Conservation (phyloP, 768 basidiomycete species). For the Lanmaoa rubissima region DNA sequence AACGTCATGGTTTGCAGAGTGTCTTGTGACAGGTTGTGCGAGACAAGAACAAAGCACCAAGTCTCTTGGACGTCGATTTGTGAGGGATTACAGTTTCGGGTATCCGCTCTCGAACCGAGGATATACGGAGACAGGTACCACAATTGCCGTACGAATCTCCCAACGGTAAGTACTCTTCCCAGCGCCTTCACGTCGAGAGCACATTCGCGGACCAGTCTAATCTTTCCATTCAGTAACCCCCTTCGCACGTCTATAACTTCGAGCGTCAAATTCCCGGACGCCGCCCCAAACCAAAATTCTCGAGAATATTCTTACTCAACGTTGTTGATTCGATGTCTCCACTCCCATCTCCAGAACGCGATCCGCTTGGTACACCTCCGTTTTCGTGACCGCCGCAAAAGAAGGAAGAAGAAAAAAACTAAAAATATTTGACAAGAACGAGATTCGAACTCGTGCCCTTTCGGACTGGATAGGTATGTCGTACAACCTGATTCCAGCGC, state of each 20-base stretch:
- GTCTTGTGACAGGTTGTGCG: not conserved
- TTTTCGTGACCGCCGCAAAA: no score
- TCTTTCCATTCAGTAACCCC: no score
- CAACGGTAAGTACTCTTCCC: not conserved
- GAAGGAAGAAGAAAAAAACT: not conserved
- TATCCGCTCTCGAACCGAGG: not conserved
- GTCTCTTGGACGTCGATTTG: not conserved
- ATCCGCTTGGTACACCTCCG: not conserved
- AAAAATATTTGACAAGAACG: slow-evolving; percentile 33
- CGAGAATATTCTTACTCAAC: not conserved
- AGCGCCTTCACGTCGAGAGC: not conserved
- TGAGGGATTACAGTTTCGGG: not conserved
- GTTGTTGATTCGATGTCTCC: not conserved
- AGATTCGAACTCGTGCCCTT: slow-evolving; percentile 40
- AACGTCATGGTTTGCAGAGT: not conserved
- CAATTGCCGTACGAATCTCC: not conserved
- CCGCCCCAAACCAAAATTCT: not conserved
- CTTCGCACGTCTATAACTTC: not conserved
- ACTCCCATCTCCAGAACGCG: not conserved
- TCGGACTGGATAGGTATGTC: slow-evolving; percentile 20
- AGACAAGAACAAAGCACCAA: slow-evolving; percentile 3
- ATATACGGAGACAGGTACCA: not conserved
- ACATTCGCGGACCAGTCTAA: not conserved
- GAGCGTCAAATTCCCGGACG: not conserved
- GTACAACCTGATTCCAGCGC: slow-evolving; percentile 50